Evolutionary conservation across 1,284 basidiomycete genomes (phyloP), one percentile per base, ranked within the genome.

Genomic region (Tilletia walkeri): DNA sequence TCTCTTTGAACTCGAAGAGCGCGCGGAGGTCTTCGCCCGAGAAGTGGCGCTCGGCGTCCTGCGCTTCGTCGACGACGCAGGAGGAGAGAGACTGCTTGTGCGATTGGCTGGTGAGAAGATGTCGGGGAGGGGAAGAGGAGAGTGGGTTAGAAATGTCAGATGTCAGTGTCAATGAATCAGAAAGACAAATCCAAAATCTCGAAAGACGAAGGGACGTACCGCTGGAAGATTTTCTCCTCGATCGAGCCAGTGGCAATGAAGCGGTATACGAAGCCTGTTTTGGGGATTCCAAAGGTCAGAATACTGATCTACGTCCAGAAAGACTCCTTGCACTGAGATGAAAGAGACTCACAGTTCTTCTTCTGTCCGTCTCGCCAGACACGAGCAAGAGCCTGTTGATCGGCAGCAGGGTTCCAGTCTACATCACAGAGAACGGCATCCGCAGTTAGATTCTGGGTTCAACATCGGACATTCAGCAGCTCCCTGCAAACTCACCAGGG

Each of bases 331-430:
- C 24, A 30, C 24, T 30, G n/a, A 68, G 67, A 14, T 48, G 65
- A 66, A 66, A 7, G 9, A 45, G 30, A 75, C 67, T 67, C 69
- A 38, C 30, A 77, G 36, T 75, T 75, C 89, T 99, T 99, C 89
- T 97, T 99, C 85, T 99, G 95, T 0, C 95, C 95, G 81, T 99
- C 95, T 86, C 96, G 92, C 95, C 95, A 99, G 1, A 99, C 95
- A 84, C 95, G 93, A 50, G 95, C 95, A 4, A 99, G 88, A 9
- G 95, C 95, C 84, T 99, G 96, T 84, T 99, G 96, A 84, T 99
- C 95, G 48, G 95, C 93, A 4, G 95, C 95, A 24, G 95, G 95
- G 80, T 98, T 98, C 95, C 95, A 97, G 82, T 98, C 95, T 56
- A 10, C 7, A 14, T 30, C 24, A 30, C 24, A 30, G 24, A 2